Evolutionary conservation across 1,284 basidiomycete genomes (phyloP).

Genomic region (Stereum hirsutum): DNA sequence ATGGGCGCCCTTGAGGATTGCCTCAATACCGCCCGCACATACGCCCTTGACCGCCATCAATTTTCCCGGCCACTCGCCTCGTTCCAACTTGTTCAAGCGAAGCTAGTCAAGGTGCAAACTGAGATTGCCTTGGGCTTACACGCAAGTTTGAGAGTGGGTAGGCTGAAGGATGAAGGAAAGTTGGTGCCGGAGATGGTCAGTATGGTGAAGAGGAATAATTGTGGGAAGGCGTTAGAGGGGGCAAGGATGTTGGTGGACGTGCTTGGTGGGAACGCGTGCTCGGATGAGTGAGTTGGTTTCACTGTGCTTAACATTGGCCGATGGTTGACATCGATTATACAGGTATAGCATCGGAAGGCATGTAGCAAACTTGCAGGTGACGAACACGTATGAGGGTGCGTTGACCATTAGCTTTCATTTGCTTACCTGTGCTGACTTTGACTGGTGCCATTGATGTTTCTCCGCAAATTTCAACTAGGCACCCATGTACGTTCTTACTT

Average conservation of each 20-base stretch:
- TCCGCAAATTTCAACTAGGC: not conserved
- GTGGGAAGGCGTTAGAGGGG: conserved; percentile 85
- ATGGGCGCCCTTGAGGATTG: conserved; percentile 96
- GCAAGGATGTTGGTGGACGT: conserved; percentile 77
- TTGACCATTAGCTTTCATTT: conserved; percentile 5
- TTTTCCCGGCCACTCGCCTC: conserved; percentile 86
- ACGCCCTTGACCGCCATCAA: conserved; percentile 86
- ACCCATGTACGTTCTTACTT: not conserved
- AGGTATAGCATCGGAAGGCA: conserved; percentile 88
- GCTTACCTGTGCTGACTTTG: not conserved
- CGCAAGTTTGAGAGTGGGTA: conserved; percentile 72
- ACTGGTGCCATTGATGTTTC: not conserved
- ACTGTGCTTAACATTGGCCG: too few species aligned
- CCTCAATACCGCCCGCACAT: conserved; percentile 68
- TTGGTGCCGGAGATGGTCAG: conserved; percentile 92
- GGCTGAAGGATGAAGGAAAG: conserved; percentile 78
- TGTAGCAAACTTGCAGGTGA: conserved; percentile 86
- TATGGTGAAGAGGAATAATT: conserved; percentile 93
- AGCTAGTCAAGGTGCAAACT: conserved; percentile 87
- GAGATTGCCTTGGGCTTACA: conserved; percentile 80
- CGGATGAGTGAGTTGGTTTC: conserved; percentile 65
- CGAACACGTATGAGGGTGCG: conserved; percentile 87
- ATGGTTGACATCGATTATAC: not conserved
- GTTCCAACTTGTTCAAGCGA: conserved; percentile 97
- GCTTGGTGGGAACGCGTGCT: conserved; percentile 83